Evolutionary conservation across 257 asterid genomes (phyloP).

Genomic region (Asclepias syriaca): DNA sequence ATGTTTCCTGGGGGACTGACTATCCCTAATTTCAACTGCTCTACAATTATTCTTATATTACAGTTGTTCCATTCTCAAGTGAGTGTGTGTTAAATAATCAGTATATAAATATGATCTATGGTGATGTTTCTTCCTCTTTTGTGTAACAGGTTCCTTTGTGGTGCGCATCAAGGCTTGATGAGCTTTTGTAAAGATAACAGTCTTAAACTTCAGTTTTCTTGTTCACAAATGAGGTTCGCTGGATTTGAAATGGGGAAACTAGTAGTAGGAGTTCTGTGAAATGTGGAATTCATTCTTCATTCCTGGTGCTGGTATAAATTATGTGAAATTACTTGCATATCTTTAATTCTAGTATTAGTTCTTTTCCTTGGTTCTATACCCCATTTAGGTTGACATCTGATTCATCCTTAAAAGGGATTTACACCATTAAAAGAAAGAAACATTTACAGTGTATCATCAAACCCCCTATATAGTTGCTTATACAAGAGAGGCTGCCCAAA

Average conservation of each 20-base stretch:
- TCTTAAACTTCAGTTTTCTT: background rate
- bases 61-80: background rate
- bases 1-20: constrained; percentile 1
- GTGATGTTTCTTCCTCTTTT: constrained; percentile 1
- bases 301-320: constrained; percentile 2
- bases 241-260: constrained; percentile 2
- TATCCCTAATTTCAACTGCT: background rate
- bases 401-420: too few relatives aligned
- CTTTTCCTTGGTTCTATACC: background rate
- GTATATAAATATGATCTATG: background rate
- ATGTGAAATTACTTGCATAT: background rate
- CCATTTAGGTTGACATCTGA: too few relatives aligned
- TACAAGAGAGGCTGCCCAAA: too few relatives aligned
- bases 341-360: background rate
- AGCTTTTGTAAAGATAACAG: background rate
- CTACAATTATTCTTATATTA: background rate
- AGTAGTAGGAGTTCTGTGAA: constrained; percentile 1
- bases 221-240: background rate
- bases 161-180: constrained; percentile 60
- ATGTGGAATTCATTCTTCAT: constrained; percentile 1
- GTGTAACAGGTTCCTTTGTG: constrained; percentile 60
- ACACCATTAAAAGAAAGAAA: too few relatives aligned
- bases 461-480: too few relatives aligned
- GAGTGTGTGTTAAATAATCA: background rate
- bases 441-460: too few relatives aligned